Evolutionary conservation across 108 stramenopile genomes (phyloP).

Genomic region (Cylindrotheca fusiformis): DNA sequence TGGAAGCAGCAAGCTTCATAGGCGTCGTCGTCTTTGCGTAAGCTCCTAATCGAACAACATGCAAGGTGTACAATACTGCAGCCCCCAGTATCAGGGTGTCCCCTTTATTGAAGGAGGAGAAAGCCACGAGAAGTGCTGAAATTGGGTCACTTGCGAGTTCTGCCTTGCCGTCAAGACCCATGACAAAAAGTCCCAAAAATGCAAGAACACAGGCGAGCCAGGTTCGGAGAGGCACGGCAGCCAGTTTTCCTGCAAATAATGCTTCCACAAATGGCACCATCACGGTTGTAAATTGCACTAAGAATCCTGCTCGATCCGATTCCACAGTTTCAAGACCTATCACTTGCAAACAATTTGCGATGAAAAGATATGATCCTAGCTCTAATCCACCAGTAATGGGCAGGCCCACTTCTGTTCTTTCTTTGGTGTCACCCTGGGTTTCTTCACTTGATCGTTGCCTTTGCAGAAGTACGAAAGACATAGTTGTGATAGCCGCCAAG

Average conservation of each 20-base stretch:
- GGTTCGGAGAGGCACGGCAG: slow-evolving; percentile 32
- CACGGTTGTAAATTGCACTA: slow-evolving; percentile 82
- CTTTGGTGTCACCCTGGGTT: neutral
- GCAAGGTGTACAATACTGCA: slow-evolving; percentile 73
- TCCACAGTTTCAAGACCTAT: slow-evolving; percentile 76
- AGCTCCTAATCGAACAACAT: slow-evolving; percentile 75
- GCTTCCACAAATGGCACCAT: slow-evolving; percentile 68
- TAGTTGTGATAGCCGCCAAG: slow-evolving; percentile 43
- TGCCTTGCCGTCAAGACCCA: slow-evolving; percentile 57
- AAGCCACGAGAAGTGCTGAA: slow-evolving; percentile 6
- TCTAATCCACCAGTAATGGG: slow-evolving; percentile 58
- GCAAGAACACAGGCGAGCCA: slow-evolving; percentile 77
- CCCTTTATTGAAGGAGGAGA: slow-evolving; percentile 44
- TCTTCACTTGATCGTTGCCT: neutral
- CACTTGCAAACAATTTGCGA: slow-evolving; percentile 82
- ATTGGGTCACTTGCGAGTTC: slow-evolving; percentile 1
- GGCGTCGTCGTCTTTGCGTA: slow-evolving; percentile 66
- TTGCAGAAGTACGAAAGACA: slow-evolving; percentile 8
- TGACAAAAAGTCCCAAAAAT: slow-evolving; percentile 70
- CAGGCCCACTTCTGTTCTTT: neutral
- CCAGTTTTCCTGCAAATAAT: slow-evolving; percentile 26
- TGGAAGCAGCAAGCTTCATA: slow-evolving; percentile 66
- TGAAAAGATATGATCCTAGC: slow-evolving; percentile 75
- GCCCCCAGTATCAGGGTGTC: slow-evolving; percentile 70
- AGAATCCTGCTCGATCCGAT: slow-evolving; percentile 80